Evolutionary conservation across 179 eudicot genomes (phyloP).

Genomic region (Vitellaria paradoxa): DNA sequence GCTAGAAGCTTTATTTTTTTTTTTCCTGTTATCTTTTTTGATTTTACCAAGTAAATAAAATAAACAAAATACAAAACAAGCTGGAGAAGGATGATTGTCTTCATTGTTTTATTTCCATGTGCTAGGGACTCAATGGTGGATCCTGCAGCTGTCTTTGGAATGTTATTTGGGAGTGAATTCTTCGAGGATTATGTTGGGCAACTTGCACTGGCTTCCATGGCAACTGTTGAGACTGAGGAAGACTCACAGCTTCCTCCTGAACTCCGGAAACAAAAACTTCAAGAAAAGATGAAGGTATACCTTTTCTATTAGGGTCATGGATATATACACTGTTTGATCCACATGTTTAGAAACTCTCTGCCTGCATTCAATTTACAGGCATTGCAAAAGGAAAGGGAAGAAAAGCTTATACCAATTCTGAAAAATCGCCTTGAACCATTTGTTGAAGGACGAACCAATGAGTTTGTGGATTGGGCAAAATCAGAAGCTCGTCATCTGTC

Average conservation of each 20-base stretch:
- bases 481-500: slow-evolving; percentile 77
- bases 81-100: background rate
- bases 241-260: slow-evolving; percentile 63
- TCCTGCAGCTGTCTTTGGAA: slow-evolving; percentile 92
- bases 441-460: slow-evolving; percentile 63
- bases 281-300: slow-evolving; percentile 74
- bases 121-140: slow-evolving; percentile 84
- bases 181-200: slow-evolving; percentile 93
- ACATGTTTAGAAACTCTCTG: background rate
- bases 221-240: slow-evolving; percentile 62
- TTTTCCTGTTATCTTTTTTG: background rate
- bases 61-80: background rate
- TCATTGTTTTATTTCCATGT: slow-evolving; percentile 20
- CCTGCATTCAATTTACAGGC: slow-evolving; percentile 37
- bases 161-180: slow-evolving; percentile 86
- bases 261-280: slow-evolving; percentile 55
- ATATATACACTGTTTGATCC: background rate
- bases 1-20: background rate
- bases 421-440: slow-evolving; percentile 69
- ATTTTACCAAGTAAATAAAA: no score
- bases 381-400: slow-evolving; percentile 75
- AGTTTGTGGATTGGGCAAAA: slow-evolving; percentile 76
- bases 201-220: slow-evolving; percentile 73
- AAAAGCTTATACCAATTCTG: slow-evolving; percentile 55
- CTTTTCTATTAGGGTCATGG: background rate